Conservation (phyloP, 2,329 filamentous ascomycete species). For the Dactylellina drechsleri region DNA sequence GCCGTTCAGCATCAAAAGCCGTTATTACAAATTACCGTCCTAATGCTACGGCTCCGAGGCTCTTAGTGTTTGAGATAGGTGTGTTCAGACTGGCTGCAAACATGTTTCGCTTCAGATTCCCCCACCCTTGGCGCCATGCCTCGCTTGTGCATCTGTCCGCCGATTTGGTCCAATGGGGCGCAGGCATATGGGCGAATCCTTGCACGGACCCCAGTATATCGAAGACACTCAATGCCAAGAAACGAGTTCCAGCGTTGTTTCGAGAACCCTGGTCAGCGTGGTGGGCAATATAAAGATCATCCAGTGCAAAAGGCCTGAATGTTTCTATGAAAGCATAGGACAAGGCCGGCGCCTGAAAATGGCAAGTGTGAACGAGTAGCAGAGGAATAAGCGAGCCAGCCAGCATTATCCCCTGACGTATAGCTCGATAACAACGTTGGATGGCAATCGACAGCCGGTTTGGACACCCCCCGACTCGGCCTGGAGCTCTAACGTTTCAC, state of each 20-base stretch:
- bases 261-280: constrained; percentile 8
- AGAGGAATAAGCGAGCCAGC: constrained; percentile 35
- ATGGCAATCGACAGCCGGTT: constrained; percentile 34
- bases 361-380: constrained; percentile 28
- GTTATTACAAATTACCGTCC: constrained; percentile 1
- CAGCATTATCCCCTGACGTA: constrained; percentile 14
- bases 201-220: constrained; percentile 13
- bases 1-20: background rate
- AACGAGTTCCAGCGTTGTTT: constrained; percentile 47
- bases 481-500: constrained; percentile 49
- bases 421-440: constrained; percentile 18
- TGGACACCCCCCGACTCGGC: constrained; percentile 8
- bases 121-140: constrained; percentile 43
- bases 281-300: constrained; percentile 27
- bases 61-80: constrained; percentile 39
- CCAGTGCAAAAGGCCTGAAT: background rate
- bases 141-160: constrained; percentile 45
- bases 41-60: constrained; percentile 42
- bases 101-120: constrained; percentile 54
- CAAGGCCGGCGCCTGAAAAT: constrained; percentile 19
- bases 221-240: constrained; percentile 50
- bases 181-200: background rate
- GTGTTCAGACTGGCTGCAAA: constrained; percentile 46
- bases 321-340: constrained; percentile 11
- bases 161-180: constrained; percentile 24